Percentiles rank a stretch among this genome's conserved stretches.
Evolutionary conservation across 1,284 basidiomycete genomes (phyloP).

Genomic region (Peniophora sp.): DNA sequence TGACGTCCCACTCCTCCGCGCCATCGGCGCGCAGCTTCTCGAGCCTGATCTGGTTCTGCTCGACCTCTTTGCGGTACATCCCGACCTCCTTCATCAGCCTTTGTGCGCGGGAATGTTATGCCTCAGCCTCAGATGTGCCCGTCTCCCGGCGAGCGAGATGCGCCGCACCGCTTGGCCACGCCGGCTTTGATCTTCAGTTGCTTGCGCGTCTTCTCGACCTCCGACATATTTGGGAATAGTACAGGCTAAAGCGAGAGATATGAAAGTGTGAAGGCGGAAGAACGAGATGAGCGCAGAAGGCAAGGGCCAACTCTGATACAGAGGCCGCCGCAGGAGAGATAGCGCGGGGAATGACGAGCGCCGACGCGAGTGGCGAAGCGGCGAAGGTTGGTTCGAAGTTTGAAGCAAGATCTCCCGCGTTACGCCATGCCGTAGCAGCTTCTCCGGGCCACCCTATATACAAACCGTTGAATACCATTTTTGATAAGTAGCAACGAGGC

Average conservation of each 20-base stretch:
- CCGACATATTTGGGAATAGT: conserved; percentile 26
- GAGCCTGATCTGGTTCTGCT: conserved; percentile 48
- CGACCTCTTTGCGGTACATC: conserved; percentile 64
- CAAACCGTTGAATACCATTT: background rate
- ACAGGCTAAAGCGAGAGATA: background rate
- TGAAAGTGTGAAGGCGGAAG: background rate
- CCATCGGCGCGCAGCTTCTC: conserved; percentile 57
- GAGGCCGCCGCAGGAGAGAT: too few relatives aligned
- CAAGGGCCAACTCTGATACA: too few relatives aligned
- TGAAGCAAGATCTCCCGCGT: too few relatives aligned
- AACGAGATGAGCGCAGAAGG: background rate
- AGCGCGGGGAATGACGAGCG: conserved; percentile 5
- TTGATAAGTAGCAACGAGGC: background rate
- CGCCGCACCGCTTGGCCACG: conserved; percentile 58
- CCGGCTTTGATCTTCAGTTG: conserved; percentile 81
- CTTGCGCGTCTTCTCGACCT: conserved; percentile 37
- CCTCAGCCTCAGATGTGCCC: background rate
- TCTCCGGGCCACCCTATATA: too few relatives aligned
- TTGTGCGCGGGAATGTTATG: background rate
- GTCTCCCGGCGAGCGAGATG: background rate
- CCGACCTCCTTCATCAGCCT: conserved; percentile 72
- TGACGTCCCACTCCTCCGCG: conserved; percentile 74
- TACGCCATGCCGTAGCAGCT: too few relatives aligned
- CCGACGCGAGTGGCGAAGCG: conserved; percentile 1
- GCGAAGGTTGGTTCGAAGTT: background rate